Conservation (phyloP, 164 flowering plant genomes). For the Magnolia sinica region DNA sequence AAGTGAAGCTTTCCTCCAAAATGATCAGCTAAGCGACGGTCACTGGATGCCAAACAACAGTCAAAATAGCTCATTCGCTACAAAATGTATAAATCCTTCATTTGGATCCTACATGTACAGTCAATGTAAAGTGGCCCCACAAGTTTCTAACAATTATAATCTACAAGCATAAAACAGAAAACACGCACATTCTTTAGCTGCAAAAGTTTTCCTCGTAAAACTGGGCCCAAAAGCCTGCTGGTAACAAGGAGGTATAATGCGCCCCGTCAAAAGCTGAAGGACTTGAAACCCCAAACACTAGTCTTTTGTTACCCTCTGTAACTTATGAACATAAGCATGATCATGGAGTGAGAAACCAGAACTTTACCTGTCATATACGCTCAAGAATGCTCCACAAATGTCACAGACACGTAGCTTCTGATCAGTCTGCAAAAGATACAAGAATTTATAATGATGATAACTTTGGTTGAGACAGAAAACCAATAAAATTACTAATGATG, state of each 20-base stretch:
- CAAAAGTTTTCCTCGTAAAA: constrained; percentile 98
- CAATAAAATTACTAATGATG: not conserved
- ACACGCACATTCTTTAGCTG: constrained; percentile 99
- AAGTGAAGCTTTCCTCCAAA: constrained; percentile 99
- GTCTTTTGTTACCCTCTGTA: constrained; percentile 31
- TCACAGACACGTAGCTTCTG: constrained; percentile 99
- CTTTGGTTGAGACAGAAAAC: not conserved
- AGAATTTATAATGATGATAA: not conserved
- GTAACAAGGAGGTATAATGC: constrained; percentile 93
- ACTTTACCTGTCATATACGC: constrained; percentile 94
- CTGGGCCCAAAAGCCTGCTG: constrained; percentile 99
- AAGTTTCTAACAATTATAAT: constrained; percentile 38
- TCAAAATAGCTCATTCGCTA: constrained; percentile 9
- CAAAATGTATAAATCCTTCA: not conserved
- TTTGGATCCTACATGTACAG: not conserved
- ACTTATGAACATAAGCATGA: constrained; percentile 10
- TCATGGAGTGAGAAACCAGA: constrained; percentile 6
- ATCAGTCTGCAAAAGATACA: constrained; percentile 69
- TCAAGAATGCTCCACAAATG: constrained; percentile 98
- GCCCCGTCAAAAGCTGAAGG: constrained; percentile 83
- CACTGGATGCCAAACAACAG: constrained; percentile 52
- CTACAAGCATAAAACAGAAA: constrained; percentile 69
- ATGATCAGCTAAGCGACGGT: constrained; percentile 97
- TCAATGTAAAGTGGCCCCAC: not conserved
- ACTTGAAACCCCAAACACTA: constrained; percentile 68